Evolutionary conservation across 768 basidiomycete species (phyloP), one percentile per base, ranked within the genome.

Genomic region (Trametes coccinea): DNA sequence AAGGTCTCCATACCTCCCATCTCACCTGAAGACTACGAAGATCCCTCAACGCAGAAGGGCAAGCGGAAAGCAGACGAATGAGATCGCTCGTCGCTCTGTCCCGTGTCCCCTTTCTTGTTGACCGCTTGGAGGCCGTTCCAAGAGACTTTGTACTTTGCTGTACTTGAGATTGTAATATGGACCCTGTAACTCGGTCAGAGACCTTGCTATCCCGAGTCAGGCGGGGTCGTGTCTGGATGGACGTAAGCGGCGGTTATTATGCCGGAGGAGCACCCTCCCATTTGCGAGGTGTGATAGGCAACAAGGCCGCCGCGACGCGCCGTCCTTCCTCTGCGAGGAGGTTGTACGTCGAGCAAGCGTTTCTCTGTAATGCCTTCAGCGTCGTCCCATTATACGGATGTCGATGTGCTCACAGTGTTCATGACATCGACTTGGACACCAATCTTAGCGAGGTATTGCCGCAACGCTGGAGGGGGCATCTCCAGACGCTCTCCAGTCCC

Each of bases 331-430:
- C 96, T 0, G 89, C 76, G 48, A 99, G 80, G 27, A 99, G 73
- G 73, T 99, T 98, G 74, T 95, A 99, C 0, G 96, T 98, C 30
- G 95, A 89, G 68, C 93, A 95, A 16, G 95, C 96, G 71, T 95
- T 97, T 69, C 92, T 79, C 95, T 91, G 17, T 13, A 52, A 5
- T 14, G 22, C 8, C 14, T 37, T n/a, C 29, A 27, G 29, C 3
- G 46, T 22, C 22, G 11, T 22, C 2, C 29, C 10, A 4, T 22
- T 39, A 30, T 13, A 27, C 5, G 6, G 13, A 14, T 29, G 29
- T 11, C 5, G 22, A 22, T 22, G 22, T 22, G 78, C 84, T 55
- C 64, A 92, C 92, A 44, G 92, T 91, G 72, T 92, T 90, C 85
- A 95, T 93, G 17, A 93, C 81, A 67, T 98, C 95, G 51, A 93